Percentiles rank a stretch among this genome's conserved stretches.
Conservation (phyloP, 176 grass and related monocot genomes). For the Paspalum vaginatum region DNA sequence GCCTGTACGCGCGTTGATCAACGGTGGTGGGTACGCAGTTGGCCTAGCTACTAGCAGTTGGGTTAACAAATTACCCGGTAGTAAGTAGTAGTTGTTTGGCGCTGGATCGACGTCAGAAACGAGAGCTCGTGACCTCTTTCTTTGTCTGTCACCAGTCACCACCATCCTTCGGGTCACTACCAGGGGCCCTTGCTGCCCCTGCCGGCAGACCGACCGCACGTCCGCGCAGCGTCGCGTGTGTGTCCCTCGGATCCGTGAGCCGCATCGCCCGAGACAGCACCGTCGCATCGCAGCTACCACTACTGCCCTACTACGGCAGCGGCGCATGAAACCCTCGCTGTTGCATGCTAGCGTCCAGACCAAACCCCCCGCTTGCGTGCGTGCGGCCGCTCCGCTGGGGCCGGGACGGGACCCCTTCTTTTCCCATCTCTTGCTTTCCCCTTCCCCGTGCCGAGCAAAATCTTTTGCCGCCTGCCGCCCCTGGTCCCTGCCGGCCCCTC, state of each 20-base stretch:
- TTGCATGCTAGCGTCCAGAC: neutral
- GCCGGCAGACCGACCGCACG: neutral
- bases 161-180: no score
- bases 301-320: neutral
- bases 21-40: neutral
- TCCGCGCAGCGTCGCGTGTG: neutral
- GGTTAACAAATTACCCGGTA: neutral
- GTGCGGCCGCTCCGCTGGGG: neutral
- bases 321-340: neutral
- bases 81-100: neutral
- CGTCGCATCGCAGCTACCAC: neutral
- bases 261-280: slow-evolving; percentile 10
- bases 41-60: neutral
- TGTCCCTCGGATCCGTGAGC: neutral
- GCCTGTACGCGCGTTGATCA: no score
- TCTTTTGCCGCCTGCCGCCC: neutral
- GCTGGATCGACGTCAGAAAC: neutral
- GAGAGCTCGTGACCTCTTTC: no score
- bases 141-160: no score
- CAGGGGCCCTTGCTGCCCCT: no score
- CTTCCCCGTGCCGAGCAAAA: neutral
- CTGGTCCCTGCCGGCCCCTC: neutral
- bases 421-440: no score
- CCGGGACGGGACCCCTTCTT: neutral
- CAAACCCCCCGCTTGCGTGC: neutral